Conservation (phyloP, 2,329 filamentous ascomycete species). For the Phialocephala subalpina region DNA sequence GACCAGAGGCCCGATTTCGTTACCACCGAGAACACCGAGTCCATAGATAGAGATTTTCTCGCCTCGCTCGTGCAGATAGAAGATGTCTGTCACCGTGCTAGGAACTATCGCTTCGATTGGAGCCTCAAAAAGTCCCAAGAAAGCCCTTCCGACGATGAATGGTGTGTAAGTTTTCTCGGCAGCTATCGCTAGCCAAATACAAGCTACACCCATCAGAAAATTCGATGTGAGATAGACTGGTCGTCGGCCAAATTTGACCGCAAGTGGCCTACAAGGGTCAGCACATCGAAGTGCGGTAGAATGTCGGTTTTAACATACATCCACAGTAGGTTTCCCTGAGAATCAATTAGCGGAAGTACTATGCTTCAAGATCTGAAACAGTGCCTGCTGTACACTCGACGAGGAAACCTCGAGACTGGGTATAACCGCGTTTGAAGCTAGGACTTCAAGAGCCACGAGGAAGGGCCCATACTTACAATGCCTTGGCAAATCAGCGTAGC, state of each 20-base stretch:
- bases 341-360: background rate
- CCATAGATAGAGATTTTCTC: slow-evolving; percentile 35
- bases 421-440: background rate
- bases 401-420: too few relatives aligned
- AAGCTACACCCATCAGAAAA: slow-evolving; percentile 25
- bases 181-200: slow-evolving; percentile 30
- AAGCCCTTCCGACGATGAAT: slow-evolving; percentile 29
- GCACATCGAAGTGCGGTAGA: background rate
- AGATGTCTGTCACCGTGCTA: slow-evolving; percentile 47
- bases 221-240: slow-evolving; percentile 30
- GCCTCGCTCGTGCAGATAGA: slow-evolving; percentile 32
- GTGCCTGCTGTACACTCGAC: background rate
- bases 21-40: slow-evolving; percentile 38
- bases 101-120: slow-evolving; percentile 65
- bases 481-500: slow-evolving; percentile 28
- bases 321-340: slow-evolving; percentile 25
- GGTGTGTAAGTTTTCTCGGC: slow-evolving; percentile 25
- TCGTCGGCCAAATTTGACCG: slow-evolving; percentile 30
- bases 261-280: slow-evolving; percentile 29
- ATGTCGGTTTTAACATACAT: slow-evolving; percentile 14
- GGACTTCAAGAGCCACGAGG: background rate
- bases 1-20: slow-evolving; percentile 40
- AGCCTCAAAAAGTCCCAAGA: slow-evolving; percentile 28
- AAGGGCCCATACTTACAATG: slow-evolving; percentile 9
- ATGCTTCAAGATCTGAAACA: background rate